Evolutionary conservation across 352 stramenopile species (phyloP).

Genomic region (Globisporangium takayamanum): DNA sequence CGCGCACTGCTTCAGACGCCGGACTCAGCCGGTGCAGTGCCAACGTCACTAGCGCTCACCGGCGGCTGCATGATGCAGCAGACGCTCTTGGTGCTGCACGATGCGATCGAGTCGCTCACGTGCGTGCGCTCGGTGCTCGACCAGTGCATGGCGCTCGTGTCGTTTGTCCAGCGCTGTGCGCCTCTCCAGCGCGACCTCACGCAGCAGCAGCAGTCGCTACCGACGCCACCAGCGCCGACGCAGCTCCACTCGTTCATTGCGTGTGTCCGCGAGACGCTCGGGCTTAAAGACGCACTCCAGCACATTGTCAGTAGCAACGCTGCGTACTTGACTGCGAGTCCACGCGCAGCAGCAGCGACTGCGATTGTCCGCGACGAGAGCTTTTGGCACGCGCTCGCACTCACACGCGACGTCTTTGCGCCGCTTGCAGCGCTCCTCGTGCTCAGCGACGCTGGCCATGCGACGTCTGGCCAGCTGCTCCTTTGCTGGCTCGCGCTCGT

Average conservation of each 20-base stretch:
- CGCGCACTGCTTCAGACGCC: conserved; percentile 5
- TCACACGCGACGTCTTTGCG: conserved; percentile 13
- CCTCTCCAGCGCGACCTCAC: background rate
- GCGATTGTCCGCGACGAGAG: conserved; percentile 9
- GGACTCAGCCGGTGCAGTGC: background rate
- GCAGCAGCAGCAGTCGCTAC: background rate
- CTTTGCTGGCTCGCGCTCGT: conserved; percentile 23
- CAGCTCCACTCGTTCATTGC: conserved; percentile 17
- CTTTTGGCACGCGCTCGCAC: conserved; percentile 22
- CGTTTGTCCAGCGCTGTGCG: conserved; percentile 7
- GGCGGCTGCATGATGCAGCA: conserved; percentile 32
- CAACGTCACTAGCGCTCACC: background rate
- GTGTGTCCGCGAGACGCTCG: conserved; percentile 16
- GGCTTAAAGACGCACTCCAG: conserved; percentile 10
- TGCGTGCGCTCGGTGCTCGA: conserved; percentile 14
- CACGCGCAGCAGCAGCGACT: background rate
- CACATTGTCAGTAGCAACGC: background rate
- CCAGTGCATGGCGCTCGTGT: conserved; percentile 18
- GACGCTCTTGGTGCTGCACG: conserved; percentile 17
- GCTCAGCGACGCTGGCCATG: conserved; percentile 21
- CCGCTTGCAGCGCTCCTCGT: conserved; percentile 22
- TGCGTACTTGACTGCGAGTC: background rate
- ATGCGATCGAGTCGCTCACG: conserved; percentile 17
- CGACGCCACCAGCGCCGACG: conserved; percentile 3
- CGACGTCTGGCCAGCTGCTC: conserved; percentile 24